These are phyloP conservation scores for Phytophthora pini DNA, from an alignment of 352 stramenopile genomes.

Conservation along the genomic window DNA sequence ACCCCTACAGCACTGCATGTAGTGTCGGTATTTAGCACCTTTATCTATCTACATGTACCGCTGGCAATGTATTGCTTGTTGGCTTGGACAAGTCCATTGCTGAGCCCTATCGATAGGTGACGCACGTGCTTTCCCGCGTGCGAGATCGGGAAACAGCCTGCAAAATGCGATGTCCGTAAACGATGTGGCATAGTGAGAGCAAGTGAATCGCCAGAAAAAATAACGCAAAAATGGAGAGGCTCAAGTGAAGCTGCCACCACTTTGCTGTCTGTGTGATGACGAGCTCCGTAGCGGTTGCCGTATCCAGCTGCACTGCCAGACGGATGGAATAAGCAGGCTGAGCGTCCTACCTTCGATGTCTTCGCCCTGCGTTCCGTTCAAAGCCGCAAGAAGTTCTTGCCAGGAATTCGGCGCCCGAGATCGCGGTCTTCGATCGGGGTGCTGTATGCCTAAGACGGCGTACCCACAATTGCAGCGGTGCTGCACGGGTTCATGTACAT, in stretches of 20 bases:
- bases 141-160: constrained; percentile 19
- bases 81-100: constrained; percentile 1
- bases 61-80: neutral
- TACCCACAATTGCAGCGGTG: neutral
- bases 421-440: constrained; percentile 1
- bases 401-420: constrained; percentile 6
- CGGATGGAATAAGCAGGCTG: neutral
- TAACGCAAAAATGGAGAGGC: constrained; percentile 11
- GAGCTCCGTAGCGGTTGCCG: neutral
- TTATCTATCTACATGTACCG: neutral
- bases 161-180: too few relatives aligned
- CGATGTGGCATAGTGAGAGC: constrained; percentile 7
- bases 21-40: neutral
- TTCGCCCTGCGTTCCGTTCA: constrained; percentile 2
- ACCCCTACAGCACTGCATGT: too few relatives aligned
- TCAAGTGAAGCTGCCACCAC: constrained; percentile 7
- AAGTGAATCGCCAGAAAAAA: neutral
- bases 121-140: constrained; percentile 33
- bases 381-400: constrained; percentile 2
- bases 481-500: neutral
- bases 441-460: constrained; percentile 2
- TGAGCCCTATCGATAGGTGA: neutral
- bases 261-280: constrained; percentile 2
- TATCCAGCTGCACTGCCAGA: constrained; percentile 3
- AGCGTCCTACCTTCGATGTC: constrained; percentile 4